Percentiles rank a stretch among this genome's conserved stretches.
phyloP scores from a whole-genome alignment of 2,329 filamentous ascomycete species.

The Apiospora pterosperma region DNA sequence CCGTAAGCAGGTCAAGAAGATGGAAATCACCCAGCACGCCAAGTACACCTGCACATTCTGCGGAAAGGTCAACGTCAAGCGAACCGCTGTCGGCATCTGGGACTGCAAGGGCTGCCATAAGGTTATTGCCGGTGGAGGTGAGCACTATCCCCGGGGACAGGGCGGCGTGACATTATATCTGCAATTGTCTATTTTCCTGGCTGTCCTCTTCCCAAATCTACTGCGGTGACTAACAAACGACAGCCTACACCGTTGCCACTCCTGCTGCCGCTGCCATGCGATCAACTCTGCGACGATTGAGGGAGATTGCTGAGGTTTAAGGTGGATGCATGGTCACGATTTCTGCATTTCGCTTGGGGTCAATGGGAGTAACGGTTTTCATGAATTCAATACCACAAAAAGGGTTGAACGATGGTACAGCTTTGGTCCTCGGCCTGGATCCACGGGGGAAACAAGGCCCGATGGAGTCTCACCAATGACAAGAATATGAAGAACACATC shows the following conservation, averaged over 20 bases:
- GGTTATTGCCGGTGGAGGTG: conserved; percentile 89
- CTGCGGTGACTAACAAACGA: conserved; percentile 5
- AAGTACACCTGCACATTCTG: conserved; percentile 85
- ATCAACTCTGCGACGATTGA: conserved; percentile 94
- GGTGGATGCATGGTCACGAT: conserved; percentile 25
- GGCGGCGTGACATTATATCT: background rate
- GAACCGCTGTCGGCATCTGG: conserved; percentile 92
- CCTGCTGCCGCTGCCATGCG: conserved; percentile 90
- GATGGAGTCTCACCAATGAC: conserved; percentile 20
- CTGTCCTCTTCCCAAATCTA: background rate
- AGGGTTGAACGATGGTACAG: conserved; percentile 20
- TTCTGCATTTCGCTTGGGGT: conserved; percentile 28
- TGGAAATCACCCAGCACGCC: conserved; percentile 99
- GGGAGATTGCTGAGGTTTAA: conserved; percentile 96
- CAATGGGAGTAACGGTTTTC: conserved; percentile 22
- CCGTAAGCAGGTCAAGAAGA: conserved; percentile 99
- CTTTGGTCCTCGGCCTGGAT: conserved; percentile 16
- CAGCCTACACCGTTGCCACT: conserved; percentile 54
- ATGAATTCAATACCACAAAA: conserved; percentile 22
- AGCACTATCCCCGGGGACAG: conserved; percentile 70
- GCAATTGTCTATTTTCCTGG: background rate
- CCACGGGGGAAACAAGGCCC: conserved; percentile 15
- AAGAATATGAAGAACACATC: conserved; percentile 6
- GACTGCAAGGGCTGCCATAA: conserved; percentile 95
- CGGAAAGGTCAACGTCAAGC: conserved; percentile 93